A percentile compares a stretch with the other conserved stretches of the same genome.
Conservation (phyloP, 2,329 filamentous ascomycete genomes). For the Aspergillus jensenii region DNA sequence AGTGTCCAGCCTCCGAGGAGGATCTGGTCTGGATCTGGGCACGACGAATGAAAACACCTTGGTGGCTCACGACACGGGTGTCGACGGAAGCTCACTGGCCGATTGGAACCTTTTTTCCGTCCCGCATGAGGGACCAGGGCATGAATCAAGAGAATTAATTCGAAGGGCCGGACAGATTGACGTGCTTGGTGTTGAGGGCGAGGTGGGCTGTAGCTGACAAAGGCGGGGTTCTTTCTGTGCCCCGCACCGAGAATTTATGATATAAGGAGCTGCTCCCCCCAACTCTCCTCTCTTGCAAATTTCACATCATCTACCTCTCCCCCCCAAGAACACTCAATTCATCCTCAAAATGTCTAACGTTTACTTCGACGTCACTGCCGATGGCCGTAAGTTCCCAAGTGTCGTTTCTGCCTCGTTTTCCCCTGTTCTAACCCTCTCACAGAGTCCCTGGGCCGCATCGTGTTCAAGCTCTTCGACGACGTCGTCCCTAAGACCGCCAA, state of each 20-base stretch:
- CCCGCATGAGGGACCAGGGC: neutral
- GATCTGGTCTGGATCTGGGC: neutral
- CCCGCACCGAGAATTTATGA: neutral
- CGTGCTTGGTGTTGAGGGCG: neutral
- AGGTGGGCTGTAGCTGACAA: neutral
- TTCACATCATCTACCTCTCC: neutral
- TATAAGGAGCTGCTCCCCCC: neutral
- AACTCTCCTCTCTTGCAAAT: neutral
- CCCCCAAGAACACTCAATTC: neutral
- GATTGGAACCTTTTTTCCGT: neutral
- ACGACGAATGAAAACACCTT: neutral
- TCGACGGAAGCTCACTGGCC: neutral
- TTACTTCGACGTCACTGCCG: conserved; percentile 1
- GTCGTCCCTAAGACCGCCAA: conserved; percentile 82
- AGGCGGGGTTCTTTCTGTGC: neutral
- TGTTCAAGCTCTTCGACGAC: conserved; percentile 83
- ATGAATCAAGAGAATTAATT: neutral
- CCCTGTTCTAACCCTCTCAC: neutral
- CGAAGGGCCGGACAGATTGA: neutral
- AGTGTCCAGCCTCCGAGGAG: neutral
- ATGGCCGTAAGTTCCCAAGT: neutral
- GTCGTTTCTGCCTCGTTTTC: neutral
- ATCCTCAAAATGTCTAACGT: conserved; percentile 5
- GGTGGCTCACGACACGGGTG: neutral
- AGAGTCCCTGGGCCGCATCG: conserved; percentile 64